Percentiles rank a stretch among this genome's conserved stretches.
These are phyloP conservation scores for Phyllosticta citriasiana DNA, from an alignment of 2,329 filamentous ascomycete genomes.

Conservation along the genomic window DNA sequence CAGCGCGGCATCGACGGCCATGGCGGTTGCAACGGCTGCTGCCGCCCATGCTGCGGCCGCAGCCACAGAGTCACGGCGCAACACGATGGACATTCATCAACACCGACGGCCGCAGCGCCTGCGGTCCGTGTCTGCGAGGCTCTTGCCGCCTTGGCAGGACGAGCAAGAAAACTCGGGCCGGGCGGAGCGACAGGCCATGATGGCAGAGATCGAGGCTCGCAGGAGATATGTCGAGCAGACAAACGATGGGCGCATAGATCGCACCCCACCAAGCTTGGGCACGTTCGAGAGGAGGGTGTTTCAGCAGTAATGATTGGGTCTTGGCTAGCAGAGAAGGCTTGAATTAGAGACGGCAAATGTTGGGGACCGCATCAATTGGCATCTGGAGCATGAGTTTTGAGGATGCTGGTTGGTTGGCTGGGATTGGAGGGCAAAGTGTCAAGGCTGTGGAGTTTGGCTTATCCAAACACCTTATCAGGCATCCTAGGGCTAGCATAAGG, in stretches of 20 bases:
- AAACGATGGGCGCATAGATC: slow-evolving; percentile 19
- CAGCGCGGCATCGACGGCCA: not conserved
- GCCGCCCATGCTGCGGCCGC: not conserved
- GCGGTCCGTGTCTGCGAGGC: slow-evolving; percentile 3
- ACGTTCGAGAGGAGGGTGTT: slow-evolving; percentile 21
- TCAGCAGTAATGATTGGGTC: not conserved
- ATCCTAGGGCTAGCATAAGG: not conserved
- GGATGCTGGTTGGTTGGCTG: not conserved
- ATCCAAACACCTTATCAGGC: not conserved
- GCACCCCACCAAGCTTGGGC: slow-evolving; percentile 27
- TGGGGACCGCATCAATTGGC: not conserved
- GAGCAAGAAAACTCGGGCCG: slow-evolving; percentile 27
- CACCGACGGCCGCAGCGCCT: slow-evolving; percentile 1
- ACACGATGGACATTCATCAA: slow-evolving; percentile 4
- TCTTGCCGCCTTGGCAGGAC: slow-evolving; percentile 16
- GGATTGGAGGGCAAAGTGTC: not conserved
- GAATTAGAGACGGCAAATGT: not conserved
- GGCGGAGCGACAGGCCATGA: slow-evolving; percentile 16
- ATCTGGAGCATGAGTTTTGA: not conserved
- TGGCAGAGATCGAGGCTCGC: slow-evolving; percentile 16
- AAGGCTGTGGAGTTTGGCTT: not conserved
- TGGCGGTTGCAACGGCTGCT: not conserved
- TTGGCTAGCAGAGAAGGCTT: not conserved
- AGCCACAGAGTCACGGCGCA: slow-evolving; percentile 2
- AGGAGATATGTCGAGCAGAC: slow-evolving; percentile 13